Conservation (phyloP, 148 eudicot species). For the Dianthus caryophyllus region DNA sequence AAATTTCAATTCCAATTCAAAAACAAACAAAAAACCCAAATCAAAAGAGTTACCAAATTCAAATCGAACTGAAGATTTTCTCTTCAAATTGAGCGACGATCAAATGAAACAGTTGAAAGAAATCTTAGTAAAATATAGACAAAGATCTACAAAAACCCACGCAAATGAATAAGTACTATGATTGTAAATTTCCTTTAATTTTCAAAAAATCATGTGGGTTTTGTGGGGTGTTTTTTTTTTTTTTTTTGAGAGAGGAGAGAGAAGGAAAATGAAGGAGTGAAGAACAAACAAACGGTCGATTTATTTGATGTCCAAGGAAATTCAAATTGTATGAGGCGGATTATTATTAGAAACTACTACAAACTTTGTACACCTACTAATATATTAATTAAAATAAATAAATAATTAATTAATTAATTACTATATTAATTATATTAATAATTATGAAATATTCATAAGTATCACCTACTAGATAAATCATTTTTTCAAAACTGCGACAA, state of each 20-base stretch:
- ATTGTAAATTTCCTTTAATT: neutral
- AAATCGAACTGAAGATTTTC: constrained; percentile 17
- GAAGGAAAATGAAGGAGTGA: constrained; percentile 25
- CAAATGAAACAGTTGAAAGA: constrained; percentile 8
- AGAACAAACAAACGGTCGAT: constrained; percentile 28
- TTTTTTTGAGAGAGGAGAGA: constrained; percentile 16
- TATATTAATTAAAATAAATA: no score
- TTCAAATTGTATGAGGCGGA: constrained; percentile 24
- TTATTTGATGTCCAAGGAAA: neutral
- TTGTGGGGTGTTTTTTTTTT: constrained; percentile 11
- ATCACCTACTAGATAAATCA: no score
- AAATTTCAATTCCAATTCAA: neutral
- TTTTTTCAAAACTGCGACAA: no score
- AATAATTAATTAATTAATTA: no score
- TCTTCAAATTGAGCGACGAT: neutral
- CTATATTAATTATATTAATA: no score
- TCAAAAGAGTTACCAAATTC: neutral
- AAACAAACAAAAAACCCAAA: neutral
- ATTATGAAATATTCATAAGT: no score
- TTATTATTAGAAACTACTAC: no score
- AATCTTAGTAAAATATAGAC: neutral
- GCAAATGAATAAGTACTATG: constrained; percentile 7
- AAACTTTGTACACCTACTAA: no score
- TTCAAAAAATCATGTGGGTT: neutral
- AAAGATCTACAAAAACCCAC: constrained; percentile 8